These are phyloP conservation scores for Pneumocystis sp. DNA, from an alignment of 1,139 yeast species.

Conservation along the genomic window DNA sequence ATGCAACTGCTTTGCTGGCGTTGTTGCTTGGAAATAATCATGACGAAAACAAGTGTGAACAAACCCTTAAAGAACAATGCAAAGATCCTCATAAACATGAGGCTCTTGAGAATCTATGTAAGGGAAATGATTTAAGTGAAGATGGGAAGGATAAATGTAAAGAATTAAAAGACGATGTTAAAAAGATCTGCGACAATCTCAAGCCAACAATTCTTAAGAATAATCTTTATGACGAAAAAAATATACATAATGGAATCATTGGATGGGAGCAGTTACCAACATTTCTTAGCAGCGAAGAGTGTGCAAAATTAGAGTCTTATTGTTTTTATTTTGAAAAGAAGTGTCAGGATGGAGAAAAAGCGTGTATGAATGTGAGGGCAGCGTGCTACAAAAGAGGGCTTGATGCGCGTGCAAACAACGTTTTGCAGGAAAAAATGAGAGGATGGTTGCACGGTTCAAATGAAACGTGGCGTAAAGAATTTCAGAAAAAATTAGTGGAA, in stretches of 20 bases:
- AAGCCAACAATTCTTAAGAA: neutral
- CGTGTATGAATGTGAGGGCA: neutral
- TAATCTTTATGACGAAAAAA: neutral
- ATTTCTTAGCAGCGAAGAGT: neutral
- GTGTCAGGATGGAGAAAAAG: neutral
- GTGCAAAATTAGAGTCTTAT: neutral
- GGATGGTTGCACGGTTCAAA: neutral
- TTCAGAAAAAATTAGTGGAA: neutral
- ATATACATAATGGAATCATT: no score
- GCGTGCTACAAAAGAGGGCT: neutral
- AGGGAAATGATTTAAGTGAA: neutral
- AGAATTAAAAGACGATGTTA: neutral
- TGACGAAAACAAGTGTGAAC: neutral
- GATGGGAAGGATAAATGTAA: neutral
- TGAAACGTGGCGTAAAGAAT: neutral
- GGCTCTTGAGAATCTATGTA: neutral
- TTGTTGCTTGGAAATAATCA: neutral
- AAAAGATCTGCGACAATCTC: neutral
- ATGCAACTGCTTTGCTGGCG: neutral
- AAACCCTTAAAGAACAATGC: neutral
- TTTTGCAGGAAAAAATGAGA: neutral
- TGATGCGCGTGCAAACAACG: neutral
- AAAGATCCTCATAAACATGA: neutral
- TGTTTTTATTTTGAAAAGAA: neutral
- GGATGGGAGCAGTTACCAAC: neutral